phyloP scores from a whole-genome alignment of 805 yeast genomes.

The Ogataea nakhonphanomensis region DNA sequence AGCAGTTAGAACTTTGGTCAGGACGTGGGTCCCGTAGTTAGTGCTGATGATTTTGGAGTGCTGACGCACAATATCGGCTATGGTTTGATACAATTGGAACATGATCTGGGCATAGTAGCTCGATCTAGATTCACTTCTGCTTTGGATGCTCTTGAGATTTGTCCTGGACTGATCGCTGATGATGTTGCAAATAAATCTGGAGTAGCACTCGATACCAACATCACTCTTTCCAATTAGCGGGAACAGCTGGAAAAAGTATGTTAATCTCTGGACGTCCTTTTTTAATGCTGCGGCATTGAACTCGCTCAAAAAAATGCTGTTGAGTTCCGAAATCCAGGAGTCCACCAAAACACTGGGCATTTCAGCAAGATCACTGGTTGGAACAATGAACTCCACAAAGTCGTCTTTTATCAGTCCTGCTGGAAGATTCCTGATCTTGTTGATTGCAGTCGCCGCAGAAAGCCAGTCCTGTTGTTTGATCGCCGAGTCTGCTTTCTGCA shows the following conservation, averaged over 20 bases:
- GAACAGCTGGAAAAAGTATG: constrained; percentile 79
- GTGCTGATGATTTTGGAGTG: constrained; percentile 75
- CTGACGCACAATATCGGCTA: constrained; percentile 79
- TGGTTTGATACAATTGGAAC: constrained; percentile 73
- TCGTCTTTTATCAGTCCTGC: constrained; percentile 50
- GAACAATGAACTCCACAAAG: constrained; percentile 78
- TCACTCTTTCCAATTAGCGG: constrained; percentile 76
- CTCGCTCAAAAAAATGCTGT: constrained; percentile 51
- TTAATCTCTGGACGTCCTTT: constrained; percentile 64
- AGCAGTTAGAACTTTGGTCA: constrained; percentile 62
- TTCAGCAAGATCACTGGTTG: constrained; percentile 82
- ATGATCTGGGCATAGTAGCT: constrained; percentile 60
- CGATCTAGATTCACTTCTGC: constrained; percentile 34
- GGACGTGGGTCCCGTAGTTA: constrained; percentile 65
- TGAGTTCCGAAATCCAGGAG: constrained; percentile 59
- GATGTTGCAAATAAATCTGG: constrained; percentile 80
- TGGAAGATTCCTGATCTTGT: constrained; percentile 52
- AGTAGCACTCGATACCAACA: constrained; percentile 74
- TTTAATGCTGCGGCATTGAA: constrained; percentile 68
- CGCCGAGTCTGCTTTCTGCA: constrained; percentile 64
- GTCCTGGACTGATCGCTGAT: constrained; percentile 75
- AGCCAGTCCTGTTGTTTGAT: constrained; percentile 69
- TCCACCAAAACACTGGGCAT: constrained; percentile 57
- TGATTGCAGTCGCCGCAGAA: constrained; percentile 70
- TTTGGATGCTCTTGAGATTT: constrained; percentile 48